Conservation (phyloP, 2,329 filamentous ascomycete species). For the Graphilbum ipis-grandicollis region DNA sequence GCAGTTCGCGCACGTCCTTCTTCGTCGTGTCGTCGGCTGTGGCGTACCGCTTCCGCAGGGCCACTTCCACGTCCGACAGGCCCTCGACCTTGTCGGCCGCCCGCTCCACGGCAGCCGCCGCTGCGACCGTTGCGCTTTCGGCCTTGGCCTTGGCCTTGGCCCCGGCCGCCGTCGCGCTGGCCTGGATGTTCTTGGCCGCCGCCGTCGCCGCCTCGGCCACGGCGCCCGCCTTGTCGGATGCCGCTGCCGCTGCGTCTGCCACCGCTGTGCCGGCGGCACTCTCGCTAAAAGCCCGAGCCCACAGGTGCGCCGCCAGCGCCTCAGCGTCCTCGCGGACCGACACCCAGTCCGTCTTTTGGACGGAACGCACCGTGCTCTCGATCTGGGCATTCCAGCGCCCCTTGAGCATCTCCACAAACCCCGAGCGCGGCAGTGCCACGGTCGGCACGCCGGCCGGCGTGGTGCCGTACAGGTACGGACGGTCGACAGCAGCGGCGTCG, state of each 20-base stretch:
- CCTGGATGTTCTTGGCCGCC: slow-evolving; percentile 11
- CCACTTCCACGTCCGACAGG: slow-evolving; percentile 25
- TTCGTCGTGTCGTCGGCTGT: slow-evolving; percentile 21
- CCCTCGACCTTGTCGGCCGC: slow-evolving; percentile 6
- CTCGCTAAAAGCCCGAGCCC: slow-evolving; percentile 20
- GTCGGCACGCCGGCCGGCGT: slow-evolving; percentile 19
- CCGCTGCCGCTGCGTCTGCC: too few relatives aligned
- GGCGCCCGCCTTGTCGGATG: slow-evolving; percentile 9
- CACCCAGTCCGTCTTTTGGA: slow-evolving; percentile 49
- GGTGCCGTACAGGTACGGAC: not conserved
- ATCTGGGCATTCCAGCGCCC: slow-evolving; percentile 65
- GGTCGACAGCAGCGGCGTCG: too few relatives aligned
- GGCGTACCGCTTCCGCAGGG: slow-evolving; percentile 33
- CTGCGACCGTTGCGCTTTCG: slow-evolving; percentile 18
- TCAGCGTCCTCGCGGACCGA: slow-evolving; percentile 42
- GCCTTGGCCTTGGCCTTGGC: slow-evolving; percentile 12
- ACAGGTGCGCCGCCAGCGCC: slow-evolving; percentile 26
- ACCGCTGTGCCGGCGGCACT: slow-evolving; percentile 15
- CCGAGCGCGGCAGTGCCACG: slow-evolving; percentile 26
- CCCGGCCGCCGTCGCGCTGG: not conserved
- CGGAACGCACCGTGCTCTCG: slow-evolving; percentile 45
- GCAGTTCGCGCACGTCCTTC: slow-evolving; percentile 33
- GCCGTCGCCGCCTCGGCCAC: slow-evolving; percentile 13
- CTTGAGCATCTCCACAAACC: slow-evolving; percentile 50
- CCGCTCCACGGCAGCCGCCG: slow-evolving; percentile 13